A percentile compares a stretch with the other conserved stretches of the same genome.
Conservation (phyloP, 2,329 filamentous ascomycete species). For the Aspergillus terreus region DNA sequence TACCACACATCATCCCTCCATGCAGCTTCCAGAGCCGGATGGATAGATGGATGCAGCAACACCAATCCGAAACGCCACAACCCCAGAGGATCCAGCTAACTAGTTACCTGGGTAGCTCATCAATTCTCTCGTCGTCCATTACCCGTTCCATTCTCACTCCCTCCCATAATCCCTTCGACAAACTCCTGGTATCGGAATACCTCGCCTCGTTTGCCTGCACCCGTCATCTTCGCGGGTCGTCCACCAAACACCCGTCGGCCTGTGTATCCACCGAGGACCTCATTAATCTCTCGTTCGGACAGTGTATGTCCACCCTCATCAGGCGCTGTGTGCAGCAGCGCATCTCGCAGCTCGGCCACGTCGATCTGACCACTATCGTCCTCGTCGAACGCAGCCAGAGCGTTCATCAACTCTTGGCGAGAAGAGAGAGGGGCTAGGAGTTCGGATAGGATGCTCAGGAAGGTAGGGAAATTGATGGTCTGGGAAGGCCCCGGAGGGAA, state of each 20-base stretch:
- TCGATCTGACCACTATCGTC: conserved; percentile 94
- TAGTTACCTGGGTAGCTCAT: not conserved
- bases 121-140: conserved; percentile 19
- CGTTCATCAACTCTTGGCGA: conserved; percentile 75
- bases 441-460: conserved; percentile 76
- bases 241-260: conserved; percentile 77
- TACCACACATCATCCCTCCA: not conserved
- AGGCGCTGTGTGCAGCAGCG: conserved; percentile 75
- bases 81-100: not conserved
- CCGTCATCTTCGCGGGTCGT: conserved; percentile 30
- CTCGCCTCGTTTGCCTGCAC: conserved; percentile 65
- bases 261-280: conserved; percentile 81
- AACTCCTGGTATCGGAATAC: conserved; percentile 95
- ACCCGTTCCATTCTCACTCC: conserved; percentile 31
- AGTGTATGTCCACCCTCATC: conserved; percentile 65
- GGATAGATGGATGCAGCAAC: not conserved
- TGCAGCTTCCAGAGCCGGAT: not conserved
- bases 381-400: conserved; percentile 92
- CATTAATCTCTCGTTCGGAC: conserved; percentile 73
- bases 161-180: conserved; percentile 65
- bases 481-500: conserved; percentile 71
- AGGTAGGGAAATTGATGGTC: conserved; percentile 78
- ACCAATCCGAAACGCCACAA: conserved; percentile 8
- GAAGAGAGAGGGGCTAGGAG: conserved; percentile 72
- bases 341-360: conserved; percentile 74